Conservation (phyloP, 208 protist genomes). For the Borovskyia barvae region DNA sequence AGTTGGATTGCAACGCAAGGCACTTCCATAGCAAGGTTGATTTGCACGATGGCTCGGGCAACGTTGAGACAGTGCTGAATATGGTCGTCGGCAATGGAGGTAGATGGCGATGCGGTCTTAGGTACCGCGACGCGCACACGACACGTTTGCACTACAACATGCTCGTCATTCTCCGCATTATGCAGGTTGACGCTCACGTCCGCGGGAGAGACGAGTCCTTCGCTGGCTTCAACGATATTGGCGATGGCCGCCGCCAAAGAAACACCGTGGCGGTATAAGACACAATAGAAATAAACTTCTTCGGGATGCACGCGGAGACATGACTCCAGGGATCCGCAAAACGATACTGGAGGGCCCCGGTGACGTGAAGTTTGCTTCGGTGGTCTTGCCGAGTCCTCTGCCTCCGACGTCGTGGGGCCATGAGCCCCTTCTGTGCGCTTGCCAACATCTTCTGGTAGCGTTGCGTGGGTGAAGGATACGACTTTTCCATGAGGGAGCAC, state of each 20-base stretch:
- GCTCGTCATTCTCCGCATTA: constrained; percentile 20
- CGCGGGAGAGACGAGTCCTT: constrained; percentile 16
- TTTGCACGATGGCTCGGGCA: constrained; percentile 14
- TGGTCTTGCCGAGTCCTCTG: not conserved
- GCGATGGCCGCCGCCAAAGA: constrained; percentile 33
- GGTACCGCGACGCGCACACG: constrained; percentile 32
- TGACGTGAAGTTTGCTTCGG: no score
- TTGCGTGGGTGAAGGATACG: constrained; percentile 60
- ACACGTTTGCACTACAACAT: constrained; percentile 58
- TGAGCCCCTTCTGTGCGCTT: not conserved
- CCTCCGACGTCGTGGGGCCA: not conserved
- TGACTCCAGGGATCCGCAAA: constrained; percentile 10
- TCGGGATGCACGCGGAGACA: not conserved
- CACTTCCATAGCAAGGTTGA: constrained; percentile 14
- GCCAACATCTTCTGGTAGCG: constrained; percentile 24
- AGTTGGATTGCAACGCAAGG: constrained; percentile 19
- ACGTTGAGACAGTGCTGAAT: constrained; percentile 32
- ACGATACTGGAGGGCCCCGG: not conserved
- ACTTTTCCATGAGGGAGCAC: constrained; percentile 64
- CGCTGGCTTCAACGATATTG: constrained; percentile 28
- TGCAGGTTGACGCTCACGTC: constrained; percentile 5
- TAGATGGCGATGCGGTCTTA: not conserved
- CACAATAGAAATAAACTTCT: constrained; percentile 52
- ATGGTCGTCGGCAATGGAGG: constrained; percentile 2
- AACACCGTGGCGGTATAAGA: constrained; percentile 56